Conservation (phyloP, 2,329 filamentous ascomycete genomes). For the Emmonsiellopsis sp. region DNA sequence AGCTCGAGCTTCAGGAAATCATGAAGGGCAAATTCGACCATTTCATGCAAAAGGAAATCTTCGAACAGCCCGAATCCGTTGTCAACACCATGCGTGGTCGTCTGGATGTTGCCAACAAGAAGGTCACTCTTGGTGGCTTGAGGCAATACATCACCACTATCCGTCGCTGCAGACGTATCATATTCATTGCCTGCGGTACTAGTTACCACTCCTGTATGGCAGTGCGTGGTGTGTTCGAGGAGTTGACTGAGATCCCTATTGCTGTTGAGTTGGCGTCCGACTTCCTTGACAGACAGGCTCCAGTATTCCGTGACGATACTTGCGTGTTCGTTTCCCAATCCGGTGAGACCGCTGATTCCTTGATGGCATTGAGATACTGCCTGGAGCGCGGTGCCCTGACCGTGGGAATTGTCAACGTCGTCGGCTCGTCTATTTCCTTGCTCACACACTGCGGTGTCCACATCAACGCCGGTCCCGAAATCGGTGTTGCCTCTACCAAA, state of each 20-base stretch:
- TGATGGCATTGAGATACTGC: conserved; percentile 96
- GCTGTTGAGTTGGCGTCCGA: conserved; percentile 94
- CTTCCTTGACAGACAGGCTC: conserved; percentile 92
- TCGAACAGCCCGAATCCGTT: conserved; percentile 98
- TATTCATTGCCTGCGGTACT: conserved; percentile 98
- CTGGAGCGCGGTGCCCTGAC: conserved; percentile 94
- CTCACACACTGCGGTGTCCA: conserved; percentile 99
- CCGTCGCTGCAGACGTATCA: conserved; percentile 89
- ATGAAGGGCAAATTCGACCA: conserved; percentile 99
- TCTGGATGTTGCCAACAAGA: conserved; percentile 86
- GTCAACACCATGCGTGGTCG: conserved; percentile 99
- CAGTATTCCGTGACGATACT: conserved; percentile 98
- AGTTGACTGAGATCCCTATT: conserved; percentile 96
- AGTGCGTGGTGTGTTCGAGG: conserved; percentile 93
- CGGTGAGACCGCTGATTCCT: conserved; percentile 93
- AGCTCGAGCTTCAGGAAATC: conserved; percentile 98
- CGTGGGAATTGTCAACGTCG: conserved; percentile 96
- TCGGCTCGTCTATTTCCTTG: conserved; percentile 96
- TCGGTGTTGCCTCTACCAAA: conserved; percentile 98
- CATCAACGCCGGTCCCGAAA: conserved; percentile 97
- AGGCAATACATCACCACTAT: conserved; percentile 96
- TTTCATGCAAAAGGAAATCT: conserved; percentile 99
- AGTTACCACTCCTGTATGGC: conserved; percentile 99
- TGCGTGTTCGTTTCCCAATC: conserved; percentile 99
- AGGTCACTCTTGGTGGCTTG: conserved; percentile 88